phyloP scores from a whole-genome alignment of 2,329 filamentous ascomycete genomes.

The Ilyonectria sp. region DNA sequence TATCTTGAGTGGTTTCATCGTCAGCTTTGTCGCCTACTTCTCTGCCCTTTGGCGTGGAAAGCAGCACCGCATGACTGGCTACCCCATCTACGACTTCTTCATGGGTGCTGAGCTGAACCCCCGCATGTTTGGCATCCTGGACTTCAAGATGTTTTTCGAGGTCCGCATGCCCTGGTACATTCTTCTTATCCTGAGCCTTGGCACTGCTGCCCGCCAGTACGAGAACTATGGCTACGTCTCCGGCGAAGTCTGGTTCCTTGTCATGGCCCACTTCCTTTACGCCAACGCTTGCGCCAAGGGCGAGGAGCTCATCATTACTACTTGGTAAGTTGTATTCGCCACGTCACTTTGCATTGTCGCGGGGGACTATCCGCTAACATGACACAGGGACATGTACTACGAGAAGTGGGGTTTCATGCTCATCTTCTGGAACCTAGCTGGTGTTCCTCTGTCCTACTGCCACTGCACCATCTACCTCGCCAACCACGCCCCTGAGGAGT shows the following conservation, averaged over 20 bases:
- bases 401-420: slow-evolving; percentile 99
- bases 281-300: slow-evolving; percentile 94
- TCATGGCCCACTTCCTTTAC: slow-evolving; percentile 93
- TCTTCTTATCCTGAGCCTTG: slow-evolving; percentile 83
- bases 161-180: slow-evolving; percentile 95
- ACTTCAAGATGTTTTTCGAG: slow-evolving; percentile 98
- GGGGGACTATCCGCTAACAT: slow-evolving; percentile 5
- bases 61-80: slow-evolving; percentile 93
- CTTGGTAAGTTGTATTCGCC: slow-evolving; percentile 66
- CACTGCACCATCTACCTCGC: slow-evolving; percentile 93
- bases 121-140: slow-evolving; percentile 86
- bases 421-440: slow-evolving; percentile 97
- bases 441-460: slow-evolving; percentile 92
- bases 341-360: background rate
- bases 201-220: slow-evolving; percentile 85
- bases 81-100: slow-evolving; percentile 91
- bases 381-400: slow-evolving; percentile 86
- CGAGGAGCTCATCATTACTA: slow-evolving; percentile 90
- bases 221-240: slow-evolving; percentile 89
- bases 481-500: slow-evolving; percentile 83
- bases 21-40: slow-evolving; percentile 87
- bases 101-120: slow-evolving; percentile 94
- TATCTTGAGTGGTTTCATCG: slow-evolving; percentile 89
- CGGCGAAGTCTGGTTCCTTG: slow-evolving; percentile 85
- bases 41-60: slow-evolving; percentile 86